phyloP scores from a whole-genome alignment of 1,139 yeast species.

The Yamadazyma triangularis region DNA sequence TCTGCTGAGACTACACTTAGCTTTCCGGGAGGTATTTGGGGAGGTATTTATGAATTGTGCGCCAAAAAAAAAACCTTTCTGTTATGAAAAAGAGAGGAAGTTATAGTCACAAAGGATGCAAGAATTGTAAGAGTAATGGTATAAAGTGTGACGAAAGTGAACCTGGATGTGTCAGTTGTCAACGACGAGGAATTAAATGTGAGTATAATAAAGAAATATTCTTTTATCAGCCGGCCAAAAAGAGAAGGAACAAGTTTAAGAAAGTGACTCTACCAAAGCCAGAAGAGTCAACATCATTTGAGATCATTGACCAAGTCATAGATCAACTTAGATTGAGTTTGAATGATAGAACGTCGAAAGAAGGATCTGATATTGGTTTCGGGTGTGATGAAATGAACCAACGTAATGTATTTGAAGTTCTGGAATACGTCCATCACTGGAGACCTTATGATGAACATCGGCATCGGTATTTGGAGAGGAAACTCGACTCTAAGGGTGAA shows the following conservation, averaged over 20 bases:
- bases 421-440: conserved; percentile 5
- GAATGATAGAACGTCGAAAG: not conserved
- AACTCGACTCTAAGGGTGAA: not conserved
- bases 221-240: not conserved
- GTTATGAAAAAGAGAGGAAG: too few relatives aligned
- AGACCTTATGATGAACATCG: conserved; percentile 2
- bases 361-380: too few relatives aligned
- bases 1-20: too few relatives aligned
- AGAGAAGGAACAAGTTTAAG: not conserved
- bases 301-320: conserved; percentile 1
- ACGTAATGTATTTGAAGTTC: not conserved
- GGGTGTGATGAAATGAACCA: too few relatives aligned
- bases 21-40: too few relatives aligned
- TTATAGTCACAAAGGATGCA: conserved; percentile 35
- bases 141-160: conserved; percentile 60
- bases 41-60: too few relatives aligned
- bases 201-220: not conserved
- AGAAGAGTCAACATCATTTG: not conserved
- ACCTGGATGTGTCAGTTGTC: conserved; percentile 59
- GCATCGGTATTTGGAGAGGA: not conserved
- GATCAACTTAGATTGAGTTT: not conserved
- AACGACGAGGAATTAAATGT: conserved; percentile 19
- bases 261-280: not conserved
- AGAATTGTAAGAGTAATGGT: conserved; percentile 55
- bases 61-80: too few relatives aligned